Evolutionary conservation across 2,329 filamentous ascomycete genomes (phyloP), one percentile per base, ranked within the genome.

Genomic region (Annulohypoxylon truncatum): DNA sequence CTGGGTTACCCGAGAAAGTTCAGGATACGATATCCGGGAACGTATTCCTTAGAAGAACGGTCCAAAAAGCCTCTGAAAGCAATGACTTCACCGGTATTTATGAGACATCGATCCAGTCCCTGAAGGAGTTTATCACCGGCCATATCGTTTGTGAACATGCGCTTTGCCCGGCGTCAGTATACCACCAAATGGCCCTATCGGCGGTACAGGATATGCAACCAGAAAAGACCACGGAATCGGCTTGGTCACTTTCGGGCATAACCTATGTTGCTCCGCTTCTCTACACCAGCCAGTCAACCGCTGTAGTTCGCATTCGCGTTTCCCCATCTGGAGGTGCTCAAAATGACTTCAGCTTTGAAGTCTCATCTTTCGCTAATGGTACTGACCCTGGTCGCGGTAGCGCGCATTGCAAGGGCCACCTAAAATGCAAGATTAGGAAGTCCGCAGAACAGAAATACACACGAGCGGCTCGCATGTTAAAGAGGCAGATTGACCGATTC

Each of bases 141-240:
- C 44, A 48, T 8, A 48, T 48, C 24, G 44, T 48, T 15, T 48
- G 44, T 20, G 22, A 48, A 7, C 44, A 48, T 38, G 58, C 62
- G 3, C 62, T 66, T 8, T 68, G 66, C 15, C 66, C 66, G 9
- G 66, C 66, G 10, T 66, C 62, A 8, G 62, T 68, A 8, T 59
- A 48, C n/a, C 44, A 48, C 20, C 44, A 48, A n/a, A 48, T 48
- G 44, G 44, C 44, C 2, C n/a, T 48, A n/a, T 48, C 63, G 6
- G 62, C 66, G 35, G 33, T 63, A 15, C 38, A 56, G 24, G 44
- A 48, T 13, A 48, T 60, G 42, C 50, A 54, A 18, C 46, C 57
- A 12, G 35, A 54, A 28, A 55, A 46, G 15, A 46, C 24, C 1
- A 26, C 52, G 9, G 46, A 61, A 12, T 35, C 48, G 15, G 24